These are phyloP conservation scores for Oligophagozyma castellii DNA, from an alignment of 1,139 yeast genomes.

Conservation along the genomic window DNA sequence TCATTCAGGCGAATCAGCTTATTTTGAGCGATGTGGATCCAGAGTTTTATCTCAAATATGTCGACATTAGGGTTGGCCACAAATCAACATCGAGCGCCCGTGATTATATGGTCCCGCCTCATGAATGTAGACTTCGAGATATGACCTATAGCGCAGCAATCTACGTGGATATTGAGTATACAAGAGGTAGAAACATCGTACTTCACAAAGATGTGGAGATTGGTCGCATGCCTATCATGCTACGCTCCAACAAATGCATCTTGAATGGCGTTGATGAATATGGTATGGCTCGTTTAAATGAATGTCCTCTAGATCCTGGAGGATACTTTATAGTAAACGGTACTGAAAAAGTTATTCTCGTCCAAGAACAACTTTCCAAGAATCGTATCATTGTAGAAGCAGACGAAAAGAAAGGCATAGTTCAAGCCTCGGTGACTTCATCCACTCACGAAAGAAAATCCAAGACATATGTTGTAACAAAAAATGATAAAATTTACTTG, in stretches of 20 bases:
- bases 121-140: conserved; percentile 91
- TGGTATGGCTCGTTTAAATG: conserved; percentile 80
- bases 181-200: conserved; percentile 84
- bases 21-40: conserved; percentile 94
- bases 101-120: conserved; percentile 61
- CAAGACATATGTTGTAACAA: conserved; percentile 87
- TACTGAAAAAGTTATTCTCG: conserved; percentile 91
- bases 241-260: conserved; percentile 83
- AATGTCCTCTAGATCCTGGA: conserved; percentile 97
- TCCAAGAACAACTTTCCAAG: conserved; percentile 92
- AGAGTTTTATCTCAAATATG: conserved; percentile 80
- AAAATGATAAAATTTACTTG: conserved; percentile 75
- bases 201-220: conserved; percentile 84
- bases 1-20: conserved; percentile 77
- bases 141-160: conserved; percentile 94
- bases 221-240: conserved; percentile 97
- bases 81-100: conserved; percentile 38
- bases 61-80: conserved; percentile 82
- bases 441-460: conserved; percentile 97
- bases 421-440: conserved; percentile 94
- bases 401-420: conserved; percentile 85
- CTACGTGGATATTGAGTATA: conserved; percentile 91
- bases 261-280: conserved; percentile 63
- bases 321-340: conserved; percentile 97
- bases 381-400: conserved; percentile 97